Base-by-base conservation (phyloP, 768 basidiomycete genomes). In the Tricholoma saponaceum region DNA sequence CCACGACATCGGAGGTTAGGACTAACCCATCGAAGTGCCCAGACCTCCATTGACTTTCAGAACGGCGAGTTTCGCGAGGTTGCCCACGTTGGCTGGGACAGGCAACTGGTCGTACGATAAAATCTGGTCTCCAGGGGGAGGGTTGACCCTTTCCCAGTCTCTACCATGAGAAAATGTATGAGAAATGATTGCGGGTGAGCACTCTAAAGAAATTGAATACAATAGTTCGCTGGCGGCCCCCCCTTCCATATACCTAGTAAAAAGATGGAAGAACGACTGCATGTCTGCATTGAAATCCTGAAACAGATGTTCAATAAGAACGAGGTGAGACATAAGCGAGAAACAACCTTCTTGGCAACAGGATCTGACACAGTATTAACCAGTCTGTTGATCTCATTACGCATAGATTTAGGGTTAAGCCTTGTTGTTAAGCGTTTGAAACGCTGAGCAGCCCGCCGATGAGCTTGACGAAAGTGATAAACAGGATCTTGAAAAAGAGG, bases 41-140 rank as follows among this genome's bases (percentile, higher is more conserved):
- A 92, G 83, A 68, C 91, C 90, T 64, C 94, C 94, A 73, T 95
- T 94, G 64, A 95, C 84, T 76, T 95, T 95, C 69, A 66, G 56
- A 22, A 66, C 62, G 22, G 64, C 64, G 16, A 66, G 64, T n/a
- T 63, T 47, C n/a, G 52, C 60, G 30, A 66, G 54, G 7, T 58
- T 41, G 16, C 90, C 82, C 44, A 90, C 83, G 18, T 77, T 72
- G 26, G 2, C 26, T 9, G 28, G 9, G 69, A 85, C 64, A 14
- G 83, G 78, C 26, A 94, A 79, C 43, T 78, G 70, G 49, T 84
- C 74, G 72, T 93, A 92, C 6, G 84, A 76, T 35, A 89, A 72
- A 61, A 93, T 84, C 70, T 89, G 86, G 64, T 91, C 83, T 8
- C 78, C 76, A 35, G 84, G 78, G 23, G 51, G 62, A 23, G 60